These are phyloP conservation scores for Agapanthus africanus DNA, from an alignment of 106 monocot genomes.

Conservation along the genomic window DNA sequence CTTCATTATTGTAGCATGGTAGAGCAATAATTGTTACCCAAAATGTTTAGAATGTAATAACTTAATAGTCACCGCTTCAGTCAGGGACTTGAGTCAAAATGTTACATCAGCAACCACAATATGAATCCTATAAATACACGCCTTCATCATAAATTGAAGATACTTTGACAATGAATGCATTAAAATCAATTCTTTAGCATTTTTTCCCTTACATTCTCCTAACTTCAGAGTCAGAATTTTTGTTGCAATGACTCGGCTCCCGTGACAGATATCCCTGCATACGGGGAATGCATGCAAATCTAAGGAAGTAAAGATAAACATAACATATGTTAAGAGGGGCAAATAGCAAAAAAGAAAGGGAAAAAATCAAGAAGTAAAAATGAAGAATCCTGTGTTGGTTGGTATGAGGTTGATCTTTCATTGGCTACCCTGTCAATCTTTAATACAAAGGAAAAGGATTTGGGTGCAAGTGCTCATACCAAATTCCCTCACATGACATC, in stretches of 20 bases:
- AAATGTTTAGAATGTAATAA: background rate
- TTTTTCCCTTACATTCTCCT: too few relatives aligned
- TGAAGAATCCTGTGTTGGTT: slow-evolving; percentile 4
- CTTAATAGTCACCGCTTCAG: too few relatives aligned
- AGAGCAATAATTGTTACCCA: background rate
- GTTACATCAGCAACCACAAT: too few relatives aligned
- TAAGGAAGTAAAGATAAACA: background rate
- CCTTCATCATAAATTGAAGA: too few relatives aligned
- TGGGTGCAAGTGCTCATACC: slow-evolving; percentile 8
- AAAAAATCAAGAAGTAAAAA: background rate
- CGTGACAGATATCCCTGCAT: too few relatives aligned
- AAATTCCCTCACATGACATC: slow-evolving; percentile 2
- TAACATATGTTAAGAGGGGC: too few relatives aligned
- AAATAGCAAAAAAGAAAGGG: too few relatives aligned
- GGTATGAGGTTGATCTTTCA: background rate
- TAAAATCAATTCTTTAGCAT: background rate
- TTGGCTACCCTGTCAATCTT: background rate
- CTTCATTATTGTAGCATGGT: background rate
- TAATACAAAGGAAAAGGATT: background rate
- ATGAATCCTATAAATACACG: too few relatives aligned
- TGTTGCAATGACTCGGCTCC: too few relatives aligned
- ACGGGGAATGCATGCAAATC: too few relatives aligned
- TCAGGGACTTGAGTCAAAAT: too few relatives aligned
- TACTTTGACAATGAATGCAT: background rate
- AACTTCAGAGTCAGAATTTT: too few relatives aligned